A percentile compares a stretch with the other conserved stretches of the same genome.
phyloP scores from a whole-genome alignment of 495 filamentous ascomycete genomes.

The Penicillium longicatenatum region DNA sequence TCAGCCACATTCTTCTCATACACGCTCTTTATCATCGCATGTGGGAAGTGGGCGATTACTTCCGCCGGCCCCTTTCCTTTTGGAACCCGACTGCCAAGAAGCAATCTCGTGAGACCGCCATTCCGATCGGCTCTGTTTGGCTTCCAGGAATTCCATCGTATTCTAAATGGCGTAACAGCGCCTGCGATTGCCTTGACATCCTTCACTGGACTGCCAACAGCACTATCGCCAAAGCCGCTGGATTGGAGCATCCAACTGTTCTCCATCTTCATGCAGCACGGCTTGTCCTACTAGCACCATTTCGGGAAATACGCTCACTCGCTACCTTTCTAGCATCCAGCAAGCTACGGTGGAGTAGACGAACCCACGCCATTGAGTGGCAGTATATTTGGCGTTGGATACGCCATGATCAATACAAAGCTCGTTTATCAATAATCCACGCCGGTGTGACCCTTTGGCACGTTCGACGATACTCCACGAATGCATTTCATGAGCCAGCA shows the following conservation, averaged over 20 bases:
- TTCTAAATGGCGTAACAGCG: conserved; percentile 57
- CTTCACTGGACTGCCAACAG: conserved; percentile 57
- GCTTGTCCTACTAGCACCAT: conserved; percentile 40
- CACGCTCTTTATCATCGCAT: conserved; percentile 53
- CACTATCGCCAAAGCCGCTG: conserved; percentile 45
- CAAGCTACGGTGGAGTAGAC: conserved; percentile 33
- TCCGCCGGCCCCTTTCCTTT: conserved; percentile 45
- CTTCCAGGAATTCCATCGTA: conserved; percentile 51
- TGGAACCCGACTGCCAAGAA: conserved; percentile 53
- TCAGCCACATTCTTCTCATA: conserved; percentile 49
- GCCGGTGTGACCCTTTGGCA: conserved; percentile 54
- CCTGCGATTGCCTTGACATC: conserved; percentile 56
- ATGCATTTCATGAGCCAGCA: conserved; percentile 53
- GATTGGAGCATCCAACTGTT: conserved; percentile 53
- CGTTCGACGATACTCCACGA: conserved; percentile 47
- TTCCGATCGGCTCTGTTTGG: conserved; percentile 47
- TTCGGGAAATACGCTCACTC: conserved; percentile 42
- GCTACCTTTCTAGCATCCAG: conserved; percentile 36
- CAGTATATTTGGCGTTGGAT: conserved; percentile 52
- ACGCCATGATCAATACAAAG: conserved; percentile 55
- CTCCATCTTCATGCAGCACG: conserved; percentile 55
- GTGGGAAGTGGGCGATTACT: conserved; percentile 55
- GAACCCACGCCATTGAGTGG: conserved; percentile 40
- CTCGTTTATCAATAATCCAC: conserved; percentile 56
- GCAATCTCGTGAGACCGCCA: conserved; percentile 39